phyloP scores from a whole-genome alignment of 176 grass and related monocot genomes.

The Elymus sibiricus region DNA sequence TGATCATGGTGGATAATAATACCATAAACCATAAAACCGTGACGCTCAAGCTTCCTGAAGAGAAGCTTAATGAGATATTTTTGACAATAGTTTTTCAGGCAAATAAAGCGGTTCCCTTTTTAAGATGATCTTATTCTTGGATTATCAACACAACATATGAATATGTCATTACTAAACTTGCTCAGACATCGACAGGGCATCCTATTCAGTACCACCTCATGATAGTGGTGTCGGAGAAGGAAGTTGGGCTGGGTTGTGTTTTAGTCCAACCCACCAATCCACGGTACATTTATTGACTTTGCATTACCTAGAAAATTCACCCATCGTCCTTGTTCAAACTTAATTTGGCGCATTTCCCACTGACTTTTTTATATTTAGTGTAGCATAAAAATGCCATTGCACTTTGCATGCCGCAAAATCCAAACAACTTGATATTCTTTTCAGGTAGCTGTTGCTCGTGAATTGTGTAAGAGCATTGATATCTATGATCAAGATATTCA shows the following conservation, averaged over 20 bases:
- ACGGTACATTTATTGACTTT: slow-evolving; percentile 44
- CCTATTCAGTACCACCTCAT: slow-evolving; percentile 81
- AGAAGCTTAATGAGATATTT: background rate
- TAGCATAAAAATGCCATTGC: background rate
- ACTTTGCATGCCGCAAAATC: background rate
- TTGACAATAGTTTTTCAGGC: background rate
- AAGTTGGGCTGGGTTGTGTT: slow-evolving; percentile 85
- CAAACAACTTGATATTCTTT: slow-evolving; percentile 24
- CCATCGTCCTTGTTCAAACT: background rate
- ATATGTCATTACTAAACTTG: slow-evolving; percentile 29
- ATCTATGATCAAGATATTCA: slow-evolving; percentile 95
- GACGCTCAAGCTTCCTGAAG: background rate
- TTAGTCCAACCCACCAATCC: slow-evolving; percentile 61
- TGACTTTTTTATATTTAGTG: slow-evolving; percentile 7
- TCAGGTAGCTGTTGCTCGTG: slow-evolving; percentile 80
- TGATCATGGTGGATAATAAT: slow-evolving; percentile 22
- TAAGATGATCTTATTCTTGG: background rate
- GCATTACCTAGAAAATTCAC: background rate
- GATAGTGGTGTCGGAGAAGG: slow-evolving; percentile 81
- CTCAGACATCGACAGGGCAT: slow-evolving; percentile 75
- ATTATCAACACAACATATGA: background rate
- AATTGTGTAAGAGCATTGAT: slow-evolving; percentile 89
- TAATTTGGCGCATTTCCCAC: background rate
- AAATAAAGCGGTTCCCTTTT: background rate
- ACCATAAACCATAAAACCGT: background rate